Conservation (phyloP, 495 filamentous ascomycete species). For the Delitschia confertaspora region DNA sequence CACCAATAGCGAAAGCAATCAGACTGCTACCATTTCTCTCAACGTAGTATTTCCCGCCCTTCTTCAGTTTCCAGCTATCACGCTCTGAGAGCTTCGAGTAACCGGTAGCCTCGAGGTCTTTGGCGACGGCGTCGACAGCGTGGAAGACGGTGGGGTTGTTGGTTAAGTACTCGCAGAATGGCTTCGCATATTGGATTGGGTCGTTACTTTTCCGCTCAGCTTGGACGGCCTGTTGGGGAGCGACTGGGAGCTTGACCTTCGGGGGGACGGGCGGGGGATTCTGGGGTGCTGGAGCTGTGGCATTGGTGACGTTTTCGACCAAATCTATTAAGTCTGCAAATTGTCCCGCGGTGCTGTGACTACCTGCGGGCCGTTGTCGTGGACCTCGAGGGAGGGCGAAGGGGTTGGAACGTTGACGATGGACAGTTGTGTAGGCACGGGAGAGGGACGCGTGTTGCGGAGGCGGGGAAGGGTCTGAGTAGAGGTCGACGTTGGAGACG, state of each 20-base stretch:
- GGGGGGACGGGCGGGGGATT: conserved; percentile 25
- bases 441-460: conserved; percentile 15
- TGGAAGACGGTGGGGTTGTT: conserved; percentile 91
- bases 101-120: conserved; percentile 58
- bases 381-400: not conserved
- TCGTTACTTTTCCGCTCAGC: conserved; percentile 7
- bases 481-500: conserved; percentile 35
- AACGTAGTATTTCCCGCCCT: conserved; percentile 80
- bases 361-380: not conserved
- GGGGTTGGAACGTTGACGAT: conserved; percentile 6
- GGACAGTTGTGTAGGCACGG: conserved; percentile 22
- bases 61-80: conserved; percentile 68
- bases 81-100: conserved; percentile 74
- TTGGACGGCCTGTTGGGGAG: not conserved
- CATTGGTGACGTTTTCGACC: conserved; percentile 10
- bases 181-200: conserved; percentile 53
- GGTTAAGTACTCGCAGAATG: conserved; percentile 82
- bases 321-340: conserved; percentile 21
- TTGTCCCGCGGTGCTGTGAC: conserved; percentile 20
- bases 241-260: conserved; percentile 13
- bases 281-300: not conserved
- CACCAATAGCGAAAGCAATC: conserved; percentile 80
- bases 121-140: conserved; percentile 64
- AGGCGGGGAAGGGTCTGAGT: conserved; percentile 56
- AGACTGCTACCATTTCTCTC: conserved; percentile 78